Evolutionary conservation across 208 protist species (phyloP).

Genomic region (Acanthamoeba healyi): DNA sequence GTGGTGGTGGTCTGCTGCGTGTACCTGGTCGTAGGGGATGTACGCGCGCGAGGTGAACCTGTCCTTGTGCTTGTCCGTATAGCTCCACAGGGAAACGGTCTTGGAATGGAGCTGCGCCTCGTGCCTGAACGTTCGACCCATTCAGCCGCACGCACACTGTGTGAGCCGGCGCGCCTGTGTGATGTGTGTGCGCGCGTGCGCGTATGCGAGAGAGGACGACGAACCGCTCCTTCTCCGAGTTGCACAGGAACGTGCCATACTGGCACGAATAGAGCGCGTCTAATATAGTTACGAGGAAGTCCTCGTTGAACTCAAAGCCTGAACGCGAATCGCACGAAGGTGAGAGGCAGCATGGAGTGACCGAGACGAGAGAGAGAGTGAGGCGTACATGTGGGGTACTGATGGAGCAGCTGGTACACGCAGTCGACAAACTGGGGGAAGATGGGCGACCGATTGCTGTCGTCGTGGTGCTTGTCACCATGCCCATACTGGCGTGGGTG

Average conservation of each 20-base stretch:
- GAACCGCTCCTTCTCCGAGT: conserved; percentile 75
- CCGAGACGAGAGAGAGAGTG: not conserved
- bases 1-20: no score
- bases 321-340: not conserved
- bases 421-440: conserved; percentile 97
- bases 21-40: conserved; percentile 12
- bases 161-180: not conserved
- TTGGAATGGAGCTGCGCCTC: conserved; percentile 2
- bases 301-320: conserved; percentile 96
- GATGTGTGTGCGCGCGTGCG: no score
- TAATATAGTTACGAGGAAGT: conserved; percentile 92
- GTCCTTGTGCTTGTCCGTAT: conserved; percentile 47
- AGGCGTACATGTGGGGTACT: conserved; percentile 91
- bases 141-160: not conserved
- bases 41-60: conserved; percentile 19
- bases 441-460: conserved; percentile 91
- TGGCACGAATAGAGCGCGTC: conserved; percentile 92
- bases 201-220: not conserved
- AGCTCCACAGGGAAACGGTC: conserved; percentile 44
- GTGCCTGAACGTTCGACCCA: not conserved
- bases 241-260: conserved; percentile 88
- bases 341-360: not conserved
- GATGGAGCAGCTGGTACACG: conserved; percentile 95
- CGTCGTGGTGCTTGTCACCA: conserved; percentile 26
- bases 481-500: conserved; percentile 76